Percentiles rank a stretch among this genome's conserved stretches.
Evolutionary conservation across 257 asterid species (phyloP).

Genomic region (Thymus quinquecostatus): DNA sequence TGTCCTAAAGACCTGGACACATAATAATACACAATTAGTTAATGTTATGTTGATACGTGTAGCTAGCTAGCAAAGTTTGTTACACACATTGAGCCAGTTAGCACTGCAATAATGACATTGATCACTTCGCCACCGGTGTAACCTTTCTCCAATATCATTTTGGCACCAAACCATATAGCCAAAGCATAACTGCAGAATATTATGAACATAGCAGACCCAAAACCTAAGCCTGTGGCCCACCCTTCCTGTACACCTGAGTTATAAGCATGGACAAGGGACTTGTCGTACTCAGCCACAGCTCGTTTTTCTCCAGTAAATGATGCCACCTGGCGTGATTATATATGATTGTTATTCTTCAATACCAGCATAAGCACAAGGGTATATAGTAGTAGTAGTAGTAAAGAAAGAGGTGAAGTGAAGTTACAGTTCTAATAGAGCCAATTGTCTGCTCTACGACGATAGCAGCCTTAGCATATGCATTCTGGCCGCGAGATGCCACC

Average conservation of each 20-base stretch:
- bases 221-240: conserved; percentile 62
- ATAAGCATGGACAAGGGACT: conserved; percentile 58
- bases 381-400: background rate
- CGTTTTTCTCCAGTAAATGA: conserved; percentile 74
- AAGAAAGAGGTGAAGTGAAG: background rate
- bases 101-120: conserved; percentile 57
- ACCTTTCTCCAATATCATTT: conserved; percentile 67
- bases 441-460: conserved; percentile 63
- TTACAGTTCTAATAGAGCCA: conserved; percentile 70
- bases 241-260: conserved; percentile 58
- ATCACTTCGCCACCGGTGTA: conserved; percentile 74
- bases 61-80: no score
- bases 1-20: conserved; percentile 68
- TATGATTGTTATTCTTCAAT: background rate
- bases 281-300: conserved; percentile 58
- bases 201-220: conserved; percentile 54
- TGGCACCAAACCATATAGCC: conserved; percentile 74
- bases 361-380: no score
- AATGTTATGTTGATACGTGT: no score
- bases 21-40: no score
- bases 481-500: conserved; percentile 57
- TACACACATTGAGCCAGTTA: conserved; percentile 67
- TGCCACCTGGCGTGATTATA: conserved; percentile 52
- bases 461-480: conserved; percentile 68
- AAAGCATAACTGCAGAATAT: conserved; percentile 63